A percentile compares a stretch with the other conserved stretches of the same genome.
These are phyloP conservation scores for Tremella fuciformis DNA, from an alignment of 768 basidiomycete genomes.

Conservation along the genomic window DNA sequence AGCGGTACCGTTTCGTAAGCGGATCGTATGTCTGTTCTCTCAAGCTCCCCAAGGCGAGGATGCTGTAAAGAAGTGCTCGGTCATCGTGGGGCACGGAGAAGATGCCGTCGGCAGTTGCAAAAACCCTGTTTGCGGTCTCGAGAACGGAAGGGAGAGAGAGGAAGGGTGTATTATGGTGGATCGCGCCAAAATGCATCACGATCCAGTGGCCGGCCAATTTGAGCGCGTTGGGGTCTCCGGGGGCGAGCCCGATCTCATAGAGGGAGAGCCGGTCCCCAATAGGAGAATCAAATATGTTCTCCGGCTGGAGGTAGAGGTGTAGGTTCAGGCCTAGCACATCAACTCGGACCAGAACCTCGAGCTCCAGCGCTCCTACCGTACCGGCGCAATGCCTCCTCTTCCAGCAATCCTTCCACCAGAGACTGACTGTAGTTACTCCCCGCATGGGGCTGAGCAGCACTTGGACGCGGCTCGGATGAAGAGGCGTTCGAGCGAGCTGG, in stretches of 20 bases:
- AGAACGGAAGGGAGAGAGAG: conserved; percentile 16
- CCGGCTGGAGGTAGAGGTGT: conserved; percentile 10
- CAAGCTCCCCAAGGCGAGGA: conserved; percentile 20
- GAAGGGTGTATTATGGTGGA: conserved; percentile 27
- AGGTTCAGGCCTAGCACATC: conserved; percentile 9
- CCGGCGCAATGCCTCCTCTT: background rate
- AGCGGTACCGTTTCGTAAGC: conserved; percentile 1
- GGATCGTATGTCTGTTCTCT: conserved; percentile 22
- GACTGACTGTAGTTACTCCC: background rate
- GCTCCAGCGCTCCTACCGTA: conserved; percentile 6
- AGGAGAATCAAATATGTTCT: conserved; percentile 17
- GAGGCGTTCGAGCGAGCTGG: too few species aligned
- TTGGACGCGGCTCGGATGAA: too few species aligned
- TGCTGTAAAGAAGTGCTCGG: conserved; percentile 15
- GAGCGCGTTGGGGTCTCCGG: conserved; percentile 4
- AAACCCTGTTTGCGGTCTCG: conserved; percentile 11
- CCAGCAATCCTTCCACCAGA: conserved; percentile 11
- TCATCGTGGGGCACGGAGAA: conserved; percentile 9
- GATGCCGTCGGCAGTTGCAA: background rate
- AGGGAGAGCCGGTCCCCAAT: conserved; percentile 7
- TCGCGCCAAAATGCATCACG: conserved; percentile 20
- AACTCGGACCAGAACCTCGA: background rate
- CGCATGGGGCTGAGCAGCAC: too few species aligned
- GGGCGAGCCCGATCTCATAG: conserved; percentile 17
- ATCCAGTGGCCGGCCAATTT: conserved; percentile 19